Evolutionary conservation across 345 rosid species (phyloP), one percentile per base, ranked within the genome.

Genomic region (Salix arbutifolia): DNA sequence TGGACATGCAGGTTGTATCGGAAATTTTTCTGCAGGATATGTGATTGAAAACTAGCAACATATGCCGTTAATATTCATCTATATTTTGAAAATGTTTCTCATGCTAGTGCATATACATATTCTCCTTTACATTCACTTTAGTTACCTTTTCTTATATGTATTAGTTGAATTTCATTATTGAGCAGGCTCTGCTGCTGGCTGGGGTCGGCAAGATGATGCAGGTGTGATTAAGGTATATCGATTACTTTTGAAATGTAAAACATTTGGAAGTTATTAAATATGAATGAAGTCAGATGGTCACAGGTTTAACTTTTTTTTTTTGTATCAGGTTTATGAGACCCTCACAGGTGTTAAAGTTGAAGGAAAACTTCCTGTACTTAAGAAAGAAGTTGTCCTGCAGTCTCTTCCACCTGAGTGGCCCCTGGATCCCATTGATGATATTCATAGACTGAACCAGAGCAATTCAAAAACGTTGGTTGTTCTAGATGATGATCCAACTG

Each of bases 401-500:
- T 85, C 93, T 85, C 93, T 95, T 82, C 97, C 97, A 70, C 74
- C 91, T 31, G 96, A 91, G 82, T 92, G 99, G 99, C 90, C 91
- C 6, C 58, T 73, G 74, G 94, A 95, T 87, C 96, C 93, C 61
- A 85, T 82, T 77, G 89, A 81, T 77, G 91, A 90, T 78, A 89
- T 91, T 79, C 87, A 70, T 53, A 82, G 72, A 79, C 80, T 95
- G 77, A 91, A 91, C 69, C 84, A 77, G 82, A 89, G 77, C 46
- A 90, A 84, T 77, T 87, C 88, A 30, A 95, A 89, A 82, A 90
- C 94, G 13, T 79, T 95, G 84, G 93, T 92, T 71, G 99, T 95
- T 78, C 91, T 95, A 80, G 99, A 95, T 83, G 99, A 95, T 82
- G 99, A 95, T 83, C 97, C 99, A 78, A 92, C 99, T 37, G 97